phyloP scores from a whole-genome alignment of 1,139 yeast species.

The Tardiomyces depauwii region DNA sequence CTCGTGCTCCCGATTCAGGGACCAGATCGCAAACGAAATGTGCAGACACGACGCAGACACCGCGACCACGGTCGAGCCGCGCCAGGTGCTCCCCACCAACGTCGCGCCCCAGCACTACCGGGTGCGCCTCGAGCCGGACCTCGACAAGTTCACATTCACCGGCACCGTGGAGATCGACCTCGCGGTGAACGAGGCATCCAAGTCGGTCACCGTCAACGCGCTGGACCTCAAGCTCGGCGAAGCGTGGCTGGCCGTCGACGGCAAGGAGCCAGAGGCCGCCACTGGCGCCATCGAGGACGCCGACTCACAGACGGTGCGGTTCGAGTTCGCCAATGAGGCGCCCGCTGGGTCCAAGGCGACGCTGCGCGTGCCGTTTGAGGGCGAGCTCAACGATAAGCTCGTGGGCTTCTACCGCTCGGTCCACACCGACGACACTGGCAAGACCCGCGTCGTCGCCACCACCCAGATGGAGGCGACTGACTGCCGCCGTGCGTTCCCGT shows the following conservation, averaged over 20 bases:
- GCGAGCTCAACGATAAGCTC: slow-evolving; percentile 65
- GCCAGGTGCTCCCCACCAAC: slow-evolving; percentile 53
- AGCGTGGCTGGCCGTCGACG: neutral
- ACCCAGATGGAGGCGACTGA: slow-evolving; percentile 85
- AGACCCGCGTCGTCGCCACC: slow-evolving; percentile 54
- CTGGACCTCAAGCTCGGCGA: slow-evolving; percentile 46
- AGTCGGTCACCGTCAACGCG: slow-evolving; percentile 44
- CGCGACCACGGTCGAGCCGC: slow-evolving; percentile 1
- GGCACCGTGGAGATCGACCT: slow-evolving; percentile 60
- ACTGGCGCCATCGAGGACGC: slow-evolving; percentile 18
- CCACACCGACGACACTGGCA: slow-evolving; percentile 50
- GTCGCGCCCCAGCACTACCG: slow-evolving; percentile 66
- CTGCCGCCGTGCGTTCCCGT: slow-evolving; percentile 78
- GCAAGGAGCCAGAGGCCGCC: neutral
- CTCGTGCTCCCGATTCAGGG: neutral
- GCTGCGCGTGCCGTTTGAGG: slow-evolving; percentile 50
- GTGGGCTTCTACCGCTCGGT: slow-evolving; percentile 76
- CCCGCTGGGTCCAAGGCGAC: slow-evolving; percentile 32
- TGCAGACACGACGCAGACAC: neutral
- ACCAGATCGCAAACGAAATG: neutral
- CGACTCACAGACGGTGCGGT: slow-evolving; percentile 53
- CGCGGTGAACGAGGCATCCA: slow-evolving; percentile 45
- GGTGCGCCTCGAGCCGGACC: slow-evolving; percentile 61
- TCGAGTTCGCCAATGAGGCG: slow-evolving; percentile 43
- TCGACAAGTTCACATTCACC: slow-evolving; percentile 55